phyloP scores from a whole-genome alignment of 2,329 filamentous ascomycete genomes.

The Botrytis fabae region DNA sequence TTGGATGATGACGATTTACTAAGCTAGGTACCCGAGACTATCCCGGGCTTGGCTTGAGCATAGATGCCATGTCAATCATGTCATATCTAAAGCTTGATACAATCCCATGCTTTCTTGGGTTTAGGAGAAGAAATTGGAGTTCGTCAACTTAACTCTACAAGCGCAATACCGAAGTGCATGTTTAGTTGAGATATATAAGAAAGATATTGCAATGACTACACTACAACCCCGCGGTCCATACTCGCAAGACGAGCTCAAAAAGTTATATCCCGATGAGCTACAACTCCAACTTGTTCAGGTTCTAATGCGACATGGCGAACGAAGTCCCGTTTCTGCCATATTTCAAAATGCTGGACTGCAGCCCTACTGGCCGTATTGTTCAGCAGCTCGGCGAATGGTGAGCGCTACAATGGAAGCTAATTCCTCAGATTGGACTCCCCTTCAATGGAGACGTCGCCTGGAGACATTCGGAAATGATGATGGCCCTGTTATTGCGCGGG shows the following conservation, averaged over 20 bases:
- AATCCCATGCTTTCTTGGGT: not conserved
- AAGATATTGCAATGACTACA: slow-evolving; percentile 67
- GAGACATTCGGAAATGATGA: slow-evolving; percentile 77
- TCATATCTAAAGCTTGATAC: not conserved
- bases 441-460: slow-evolving; percentile 68
- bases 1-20: not conserved
- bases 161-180: not conserved
- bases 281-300: slow-evolving; percentile 89
- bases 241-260: slow-evolving; percentile 73
- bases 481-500: slow-evolving; percentile 67
- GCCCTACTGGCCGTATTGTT: slow-evolving; percentile 87
- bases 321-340: slow-evolving; percentile 82
- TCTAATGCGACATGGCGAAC: slow-evolving; percentile 75
- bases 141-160: not conserved
- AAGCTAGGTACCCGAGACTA: not conserved
- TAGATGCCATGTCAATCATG: not conserved
- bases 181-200: not conserved
- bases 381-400: slow-evolving; percentile 69
- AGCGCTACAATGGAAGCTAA: slow-evolving; percentile 57
- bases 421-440: slow-evolving; percentile 41
- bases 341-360: slow-evolving; percentile 76
- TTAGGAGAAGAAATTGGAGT: not conserved
- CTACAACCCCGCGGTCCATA: slow-evolving; percentile 75
- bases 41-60: not conserved
- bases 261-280: slow-evolving; percentile 77